These are phyloP conservation scores for Pseudoscleropodium purum DNA, from an alignment of 225 moss, liverwort and hornwort species.

Conservation along the genomic window DNA sequence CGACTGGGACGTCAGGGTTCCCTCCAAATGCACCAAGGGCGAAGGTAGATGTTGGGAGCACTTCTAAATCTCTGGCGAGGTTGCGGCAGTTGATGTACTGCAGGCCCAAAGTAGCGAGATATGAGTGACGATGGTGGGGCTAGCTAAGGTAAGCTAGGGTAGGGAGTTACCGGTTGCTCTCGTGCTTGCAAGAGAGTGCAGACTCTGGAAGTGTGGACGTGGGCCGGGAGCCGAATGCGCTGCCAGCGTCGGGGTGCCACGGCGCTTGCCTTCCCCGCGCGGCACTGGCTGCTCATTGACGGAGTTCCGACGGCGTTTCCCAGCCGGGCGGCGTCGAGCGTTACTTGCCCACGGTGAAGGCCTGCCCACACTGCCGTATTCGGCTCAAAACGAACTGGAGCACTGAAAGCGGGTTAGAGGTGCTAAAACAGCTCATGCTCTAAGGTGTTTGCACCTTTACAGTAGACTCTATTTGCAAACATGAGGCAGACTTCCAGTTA, in stretches of 20 bases:
- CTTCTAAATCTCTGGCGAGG: background rate
- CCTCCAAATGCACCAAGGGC: background rate
- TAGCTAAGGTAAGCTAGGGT: background rate
- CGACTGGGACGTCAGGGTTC: background rate
- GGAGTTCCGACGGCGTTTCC: background rate
- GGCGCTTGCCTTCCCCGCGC: background rate
- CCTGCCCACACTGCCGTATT: background rate
- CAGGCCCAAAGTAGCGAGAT: background rate
- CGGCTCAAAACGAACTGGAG: background rate
- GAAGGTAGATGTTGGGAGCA: background rate
- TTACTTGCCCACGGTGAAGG: background rate
- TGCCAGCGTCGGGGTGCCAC: background rate
- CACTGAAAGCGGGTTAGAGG: background rate
- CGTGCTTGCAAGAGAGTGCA: background rate
- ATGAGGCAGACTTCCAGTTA: background rate
- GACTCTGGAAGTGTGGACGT: background rate
- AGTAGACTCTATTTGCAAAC: too few species aligned
- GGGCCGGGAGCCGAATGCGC: background rate
- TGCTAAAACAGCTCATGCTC: background rate
- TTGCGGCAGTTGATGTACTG: background rate
- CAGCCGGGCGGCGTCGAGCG: background rate
- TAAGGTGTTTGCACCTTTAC: background rate
- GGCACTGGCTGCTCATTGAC: background rate
- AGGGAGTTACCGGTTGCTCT: background rate
- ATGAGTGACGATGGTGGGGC: background rate